phyloP scores from a whole-genome alignment of 2,329 filamentous ascomycete species.

The Exophiala bonariae region DNA sequence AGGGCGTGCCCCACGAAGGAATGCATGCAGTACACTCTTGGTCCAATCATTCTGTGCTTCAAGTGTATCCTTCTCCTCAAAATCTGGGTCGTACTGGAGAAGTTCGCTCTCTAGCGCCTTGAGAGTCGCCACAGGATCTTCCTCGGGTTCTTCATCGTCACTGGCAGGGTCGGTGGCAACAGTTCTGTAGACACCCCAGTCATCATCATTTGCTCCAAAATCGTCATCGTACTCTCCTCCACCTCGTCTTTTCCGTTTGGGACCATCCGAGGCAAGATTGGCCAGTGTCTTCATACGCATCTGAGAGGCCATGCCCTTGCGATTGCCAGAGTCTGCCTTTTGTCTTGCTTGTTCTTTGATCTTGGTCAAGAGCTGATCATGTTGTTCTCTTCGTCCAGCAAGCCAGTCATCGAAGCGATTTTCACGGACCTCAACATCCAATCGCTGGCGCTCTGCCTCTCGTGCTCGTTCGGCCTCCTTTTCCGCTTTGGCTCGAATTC shows the following conservation, averaged over 20 bases:
- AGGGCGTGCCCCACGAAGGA: constrained; percentile 81
- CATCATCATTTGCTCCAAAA: constrained; percentile 94
- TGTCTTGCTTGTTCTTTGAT: constrained; percentile 93
- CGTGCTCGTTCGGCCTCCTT: constrained; percentile 91
- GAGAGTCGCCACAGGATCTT: constrained; percentile 75
- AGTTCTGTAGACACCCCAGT: constrained; percentile 95
- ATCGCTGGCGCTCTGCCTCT: constrained; percentile 75
- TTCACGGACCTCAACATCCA: constrained; percentile 79
- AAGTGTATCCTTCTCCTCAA: constrained; percentile 87
- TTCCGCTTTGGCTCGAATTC: constrained; percentile 90
- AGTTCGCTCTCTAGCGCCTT: constrained; percentile 80
- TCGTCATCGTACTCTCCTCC: constrained; percentile 88
- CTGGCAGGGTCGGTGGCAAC: constrained; percentile 78
- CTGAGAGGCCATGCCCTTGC: constrained; percentile 92
- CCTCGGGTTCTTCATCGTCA: constrained; percentile 87
- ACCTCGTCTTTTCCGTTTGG: constrained; percentile 77
- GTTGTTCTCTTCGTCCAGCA: constrained; percentile 73
- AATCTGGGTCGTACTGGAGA: constrained; percentile 80
- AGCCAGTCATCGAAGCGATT: constrained; percentile 87
- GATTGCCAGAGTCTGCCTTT: constrained; percentile 92
- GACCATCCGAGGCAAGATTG: constrained; percentile 87
- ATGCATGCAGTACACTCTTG: constrained; percentile 85
- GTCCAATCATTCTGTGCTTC: constrained; percentile 96
- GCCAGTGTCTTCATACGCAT: constrained; percentile 98
- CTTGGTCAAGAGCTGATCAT: constrained; percentile 69